phyloP scores from a whole-genome alignment of 805 yeast species.

The Metschnikowia cubensis region DNA sequence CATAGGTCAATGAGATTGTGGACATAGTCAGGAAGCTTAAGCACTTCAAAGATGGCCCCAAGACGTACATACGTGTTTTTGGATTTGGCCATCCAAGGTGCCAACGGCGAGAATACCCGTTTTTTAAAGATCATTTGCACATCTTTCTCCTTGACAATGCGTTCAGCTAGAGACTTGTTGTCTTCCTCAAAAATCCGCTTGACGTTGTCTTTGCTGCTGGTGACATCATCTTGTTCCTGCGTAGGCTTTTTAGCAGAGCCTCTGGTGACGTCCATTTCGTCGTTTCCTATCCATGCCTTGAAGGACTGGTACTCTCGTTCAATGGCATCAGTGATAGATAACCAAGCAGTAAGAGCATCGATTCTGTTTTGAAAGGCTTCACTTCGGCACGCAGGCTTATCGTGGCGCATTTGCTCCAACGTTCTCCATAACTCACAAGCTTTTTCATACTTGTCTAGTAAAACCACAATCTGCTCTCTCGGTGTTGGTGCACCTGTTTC shows the following conservation, averaged over 20 bases:
- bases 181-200: conserved; percentile 52
- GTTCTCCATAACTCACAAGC: conserved; percentile 80
- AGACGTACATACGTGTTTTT: conserved; percentile 65
- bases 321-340: conserved; percentile 66
- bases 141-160: conserved; percentile 75
- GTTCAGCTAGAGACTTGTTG: conserved; percentile 70
- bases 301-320: conserved; percentile 57
- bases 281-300: conserved; percentile 80
- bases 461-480: conserved; percentile 46
- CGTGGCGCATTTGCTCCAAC: conserved; percentile 68
- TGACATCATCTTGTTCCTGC: conserved; percentile 2
- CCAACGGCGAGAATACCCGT: conserved; percentile 62
- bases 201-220: conserved; percentile 14
- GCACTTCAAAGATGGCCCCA: conserved; percentile 55
- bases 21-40: conserved; percentile 72
- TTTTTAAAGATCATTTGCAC: conserved; percentile 66
- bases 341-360: conserved; percentile 83
- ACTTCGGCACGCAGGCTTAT: conserved; percentile 66
- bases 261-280: conserved; percentile 61
- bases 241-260: conserved; percentile 16
- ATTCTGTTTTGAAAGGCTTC: conserved; percentile 61
- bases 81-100: conserved; percentile 81
- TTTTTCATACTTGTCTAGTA: conserved; percentile 59
- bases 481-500: conserved; percentile 30
- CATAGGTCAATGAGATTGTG: conserved; percentile 62